Base-by-base conservation (phyloP, 805 yeast genomes). In the Tetrapisispora iriomotensis region DNA sequence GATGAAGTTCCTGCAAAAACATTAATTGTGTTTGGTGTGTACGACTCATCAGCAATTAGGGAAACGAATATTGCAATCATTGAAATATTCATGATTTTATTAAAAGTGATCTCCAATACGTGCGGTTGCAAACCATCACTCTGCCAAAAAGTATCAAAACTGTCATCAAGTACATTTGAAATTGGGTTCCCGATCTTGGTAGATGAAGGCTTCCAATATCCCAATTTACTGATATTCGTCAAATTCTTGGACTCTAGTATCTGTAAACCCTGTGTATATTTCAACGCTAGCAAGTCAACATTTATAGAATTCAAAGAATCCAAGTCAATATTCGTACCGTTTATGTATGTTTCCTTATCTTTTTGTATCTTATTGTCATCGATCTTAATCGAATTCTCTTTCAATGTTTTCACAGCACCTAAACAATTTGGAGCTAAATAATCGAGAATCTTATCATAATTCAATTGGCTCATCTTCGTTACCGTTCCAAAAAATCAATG, bases 111-210 rank as follows among this genome's bases (percentile, higher is more conserved):
- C 34, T 82, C 82, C 6, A 92, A 65, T 21, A 65, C 67, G 61
- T 92, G 99, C 0, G 97, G 98, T 49, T 81, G 85, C 10, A 72
- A 69, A 0, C 96, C 98, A 55, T 92, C 98, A 33, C 94, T 81
- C 60, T 92, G 98, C 99, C 99, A 92, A 57, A 69, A 90, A 1
- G 77, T 63, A 22, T 71, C 68, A 0, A 90, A 82, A 4, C 77
- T 69, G 49, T 81, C 87, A 37, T 83, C 84, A 23, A 92, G 64
- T 6, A 90, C 66, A 49, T 79, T 79, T n/a, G 64, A 64, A 17
- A 85, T 69, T 0, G 92, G 92, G 49, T 67, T 77, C 0, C 86
- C 92, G 8, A 71, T 71, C 50, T 88, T 90, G 51, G 40, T 63
- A 0, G 95, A 81, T 1, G 95, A 82, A 0, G 85, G 77, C 27